Base-by-base conservation (phyloP, 2,329 filamentous ascomycete species). In the Neopestalotiopsis sp. region DNA sequence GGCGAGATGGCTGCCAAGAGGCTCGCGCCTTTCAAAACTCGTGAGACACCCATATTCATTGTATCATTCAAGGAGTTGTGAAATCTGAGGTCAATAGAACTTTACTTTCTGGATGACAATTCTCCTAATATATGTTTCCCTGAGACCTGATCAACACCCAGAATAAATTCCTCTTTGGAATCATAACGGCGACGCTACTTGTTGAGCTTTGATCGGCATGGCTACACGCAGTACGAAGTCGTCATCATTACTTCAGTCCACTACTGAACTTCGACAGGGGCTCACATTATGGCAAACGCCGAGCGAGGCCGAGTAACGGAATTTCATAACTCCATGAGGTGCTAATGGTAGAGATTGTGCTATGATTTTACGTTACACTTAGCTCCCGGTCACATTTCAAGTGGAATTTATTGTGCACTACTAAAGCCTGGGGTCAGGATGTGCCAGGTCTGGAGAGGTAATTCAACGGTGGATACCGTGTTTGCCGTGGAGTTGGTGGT, bases 1-100 rank as follows among this genome's bases (percentile, higher is more conserved):
- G 57, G 69, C 3, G 70, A 68, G 10, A 71, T 66, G 20, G 74
- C 59, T 30, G 66, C 73, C 30, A 77, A 42, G 28, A 74, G 34
- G 67, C 68, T 66, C 49, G 24, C 68, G 40, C 69, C 65, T 1
- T 57, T 66, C 3, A 71, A 59, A 42, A 67, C 52, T 28, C 61
- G 69, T 24, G 66, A 67, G 38, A 66, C 64, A 4, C 65, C 13
- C 74, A 75, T 75, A 20, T n/a, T 74, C 0, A 45, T 1, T 62
- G 9, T 34, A 2, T 3, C 3, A 4, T n/a, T 30, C 4, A 2
- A 20, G 28, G 49, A 56, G 24, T 32, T 59, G 57, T 28, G 13
- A 32, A 17, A 0, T 14, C 9, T 13, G 1, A 7, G 20, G 3
- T 4, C 24, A 28, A 28, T 3, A 28, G 24, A 28, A 4, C 24